Conservation (phyloP, 441 rosid species). For the Pelargonium citronellum region DNA sequence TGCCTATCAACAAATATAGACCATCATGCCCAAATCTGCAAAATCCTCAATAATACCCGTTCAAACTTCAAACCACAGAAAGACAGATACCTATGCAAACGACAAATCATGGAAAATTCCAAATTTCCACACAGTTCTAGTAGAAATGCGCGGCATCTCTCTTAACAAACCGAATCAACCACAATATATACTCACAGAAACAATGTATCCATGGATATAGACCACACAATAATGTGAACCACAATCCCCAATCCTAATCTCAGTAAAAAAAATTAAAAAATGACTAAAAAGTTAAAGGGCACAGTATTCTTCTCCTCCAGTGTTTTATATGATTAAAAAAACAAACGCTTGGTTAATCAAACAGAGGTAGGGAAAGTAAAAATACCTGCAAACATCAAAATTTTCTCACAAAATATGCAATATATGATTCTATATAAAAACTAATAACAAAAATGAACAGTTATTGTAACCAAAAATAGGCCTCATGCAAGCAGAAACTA, state of each 20-base stretch:
- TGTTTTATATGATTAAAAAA: too few relatives aligned
- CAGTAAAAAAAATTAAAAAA: background rate
- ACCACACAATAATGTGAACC: background rate
- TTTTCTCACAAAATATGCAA: background rate
- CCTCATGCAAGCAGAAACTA: too few relatives aligned
- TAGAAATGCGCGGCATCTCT: too few relatives aligned
- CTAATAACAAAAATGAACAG: too few relatives aligned
- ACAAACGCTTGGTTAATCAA: background rate
- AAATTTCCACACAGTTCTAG: too few relatives aligned
- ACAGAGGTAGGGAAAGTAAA: background rate
- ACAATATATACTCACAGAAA: too few relatives aligned
- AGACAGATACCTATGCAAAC: too few relatives aligned
- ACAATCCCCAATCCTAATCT: background rate
- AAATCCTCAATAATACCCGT: background rate
- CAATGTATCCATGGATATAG: background rate
- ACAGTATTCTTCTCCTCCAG: background rate
- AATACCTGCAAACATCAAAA: background rate
- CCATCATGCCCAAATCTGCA: background rate
- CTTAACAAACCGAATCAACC: background rate
- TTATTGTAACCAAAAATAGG: too few relatives aligned
- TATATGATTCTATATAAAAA: too few relatives aligned
- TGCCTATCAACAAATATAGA: background rate
- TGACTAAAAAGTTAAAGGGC: background rate
- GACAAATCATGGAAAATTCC: too few relatives aligned
- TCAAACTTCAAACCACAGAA: too few relatives aligned